A percentile compares a stretch with the other conserved stretches of the same genome.
phyloP scores from a whole-genome alignment of 805 yeast genomes.

The Candida ipomoeae region DNA sequence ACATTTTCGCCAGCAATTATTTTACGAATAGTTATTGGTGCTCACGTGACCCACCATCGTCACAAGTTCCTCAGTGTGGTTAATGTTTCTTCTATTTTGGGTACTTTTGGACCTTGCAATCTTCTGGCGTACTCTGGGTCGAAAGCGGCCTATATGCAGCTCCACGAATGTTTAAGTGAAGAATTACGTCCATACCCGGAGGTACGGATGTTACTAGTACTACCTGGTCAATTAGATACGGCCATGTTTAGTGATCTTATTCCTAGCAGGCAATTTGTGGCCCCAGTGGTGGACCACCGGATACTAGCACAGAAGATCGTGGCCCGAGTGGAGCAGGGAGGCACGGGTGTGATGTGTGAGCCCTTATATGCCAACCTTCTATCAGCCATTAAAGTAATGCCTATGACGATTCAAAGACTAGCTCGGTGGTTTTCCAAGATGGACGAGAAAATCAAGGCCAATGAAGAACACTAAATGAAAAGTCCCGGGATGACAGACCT shows the following conservation, averaged over 20 bases:
- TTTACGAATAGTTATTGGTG: constrained; percentile 18
- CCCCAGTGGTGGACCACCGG: constrained; percentile 42
- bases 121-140: constrained; percentile 47
- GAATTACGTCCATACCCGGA: constrained; percentile 28
- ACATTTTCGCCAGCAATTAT: constrained; percentile 29
- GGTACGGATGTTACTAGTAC: constrained; percentile 35
- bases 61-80: constrained; percentile 31
- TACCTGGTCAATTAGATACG: constrained; percentile 51
- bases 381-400: constrained; percentile 41
- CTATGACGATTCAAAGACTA: constrained; percentile 33
- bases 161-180: constrained; percentile 42
- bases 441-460: constrained; percentile 30
- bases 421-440: constrained; percentile 35
- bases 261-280: constrained; percentile 40
- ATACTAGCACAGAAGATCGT: constrained; percentile 35
- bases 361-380: constrained; percentile 48
- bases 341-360: constrained; percentile 38
- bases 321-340: constrained; percentile 32
- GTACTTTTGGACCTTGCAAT: constrained; percentile 45
- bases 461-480: neutral
- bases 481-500: neutral
- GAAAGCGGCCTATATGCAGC: constrained; percentile 42
- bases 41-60: constrained; percentile 16
- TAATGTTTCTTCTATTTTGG: constrained; percentile 45
- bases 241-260: constrained; percentile 46